phyloP scores from a whole-genome alignment of 371 early-diverging fungal genomes.

The Entomophthora muscae region DNA sequence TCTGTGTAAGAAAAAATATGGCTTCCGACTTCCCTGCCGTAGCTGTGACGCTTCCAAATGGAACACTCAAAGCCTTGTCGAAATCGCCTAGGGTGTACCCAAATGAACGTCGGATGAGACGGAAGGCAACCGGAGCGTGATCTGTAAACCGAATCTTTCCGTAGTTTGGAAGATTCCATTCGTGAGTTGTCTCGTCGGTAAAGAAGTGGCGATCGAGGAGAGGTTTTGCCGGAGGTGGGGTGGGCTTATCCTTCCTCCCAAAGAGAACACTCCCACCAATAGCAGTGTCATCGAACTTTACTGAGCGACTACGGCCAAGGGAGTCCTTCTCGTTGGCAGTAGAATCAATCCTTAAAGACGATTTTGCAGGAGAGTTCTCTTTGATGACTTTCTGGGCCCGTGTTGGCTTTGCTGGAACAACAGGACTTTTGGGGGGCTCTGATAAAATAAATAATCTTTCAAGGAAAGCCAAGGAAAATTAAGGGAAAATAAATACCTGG shows the following conservation, averaged over 20 bases:
- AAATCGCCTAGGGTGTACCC: constrained; percentile 22
- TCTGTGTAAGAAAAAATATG: constrained; percentile 26
- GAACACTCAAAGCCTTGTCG: constrained; percentile 18
- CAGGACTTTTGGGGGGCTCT: background rate
- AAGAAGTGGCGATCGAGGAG: constrained; percentile 19
- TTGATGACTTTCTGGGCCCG: background rate
- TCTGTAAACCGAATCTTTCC: constrained; percentile 29
- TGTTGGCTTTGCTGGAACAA: background rate
- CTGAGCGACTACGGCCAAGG: background rate
- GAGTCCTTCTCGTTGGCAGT: background rate
- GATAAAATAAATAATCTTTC: no score
- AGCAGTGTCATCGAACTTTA: constrained; percentile 2
- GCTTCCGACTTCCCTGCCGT: constrained; percentile 31
- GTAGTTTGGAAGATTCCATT: constrained; percentile 29
- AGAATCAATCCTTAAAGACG: background rate
- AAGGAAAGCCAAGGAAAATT: no score
- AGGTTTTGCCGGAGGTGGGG: background rate
- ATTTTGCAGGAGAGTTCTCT: background rate
- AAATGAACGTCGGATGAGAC: constrained; percentile 22
- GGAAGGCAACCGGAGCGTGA: constrained; percentile 29
- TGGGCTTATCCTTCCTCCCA: background rate
- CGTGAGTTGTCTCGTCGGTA: constrained; percentile 20
- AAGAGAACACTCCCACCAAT: constrained; percentile 3
- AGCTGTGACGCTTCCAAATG: constrained; percentile 17
- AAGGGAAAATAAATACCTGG: no score